Percentiles rank a stretch among this genome's conserved stretches.
phyloP scores from a whole-genome alignment of 331 rosid genomes.

The Erythrophleum ivorense region DNA sequence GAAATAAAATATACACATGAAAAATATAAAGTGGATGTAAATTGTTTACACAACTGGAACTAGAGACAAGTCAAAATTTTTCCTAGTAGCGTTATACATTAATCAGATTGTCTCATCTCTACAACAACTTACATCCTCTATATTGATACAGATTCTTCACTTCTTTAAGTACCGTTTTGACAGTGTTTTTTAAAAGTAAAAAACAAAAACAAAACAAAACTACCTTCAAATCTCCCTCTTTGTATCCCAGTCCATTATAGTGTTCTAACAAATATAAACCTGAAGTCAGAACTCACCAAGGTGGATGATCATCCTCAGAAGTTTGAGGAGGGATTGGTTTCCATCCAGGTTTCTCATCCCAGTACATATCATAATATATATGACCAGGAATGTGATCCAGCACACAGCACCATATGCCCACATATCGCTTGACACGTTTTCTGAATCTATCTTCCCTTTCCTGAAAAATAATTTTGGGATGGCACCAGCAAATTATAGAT shows the following conservation, averaged over 20 bases:
- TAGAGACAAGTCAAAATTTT: slow-evolving; percentile 19
- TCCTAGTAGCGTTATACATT: slow-evolving; percentile 32
- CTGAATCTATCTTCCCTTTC: slow-evolving; percentile 75
- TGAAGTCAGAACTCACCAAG: slow-evolving; percentile 49
- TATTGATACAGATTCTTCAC: not conserved
- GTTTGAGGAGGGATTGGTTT: slow-evolving; percentile 82
- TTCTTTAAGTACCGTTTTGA: slow-evolving; percentile 36
- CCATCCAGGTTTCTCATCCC: slow-evolving; percentile 99
- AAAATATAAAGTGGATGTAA: slow-evolving; percentile 16
- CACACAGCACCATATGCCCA: slow-evolving; percentile 95
- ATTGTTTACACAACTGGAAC: slow-evolving; percentile 11
- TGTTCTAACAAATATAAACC: slow-evolving; percentile 2
- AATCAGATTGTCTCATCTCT: slow-evolving; percentile 36
- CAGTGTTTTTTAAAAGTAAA: not conserved
- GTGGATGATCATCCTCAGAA: slow-evolving; percentile 86
- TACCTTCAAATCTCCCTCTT: slow-evolving; percentile 18
- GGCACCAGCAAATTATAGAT: slow-evolving; percentile 21
- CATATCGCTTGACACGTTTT: slow-evolving; percentile 74
- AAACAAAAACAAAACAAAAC: slow-evolving; percentile 31
- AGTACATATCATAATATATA: slow-evolving; percentile 90
- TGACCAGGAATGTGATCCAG: slow-evolving; percentile 68
- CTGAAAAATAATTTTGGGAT: slow-evolving; percentile 45
- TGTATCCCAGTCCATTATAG: slow-evolving; percentile 10
- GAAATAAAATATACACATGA: slow-evolving; percentile 23
- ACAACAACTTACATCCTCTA: slow-evolving; percentile 37